A percentile compares a stretch with the other conserved stretches of the same genome.
Conservation (phyloP, 495 filamentous ascomycete species). For the Bombardia bombarda region DNA sequence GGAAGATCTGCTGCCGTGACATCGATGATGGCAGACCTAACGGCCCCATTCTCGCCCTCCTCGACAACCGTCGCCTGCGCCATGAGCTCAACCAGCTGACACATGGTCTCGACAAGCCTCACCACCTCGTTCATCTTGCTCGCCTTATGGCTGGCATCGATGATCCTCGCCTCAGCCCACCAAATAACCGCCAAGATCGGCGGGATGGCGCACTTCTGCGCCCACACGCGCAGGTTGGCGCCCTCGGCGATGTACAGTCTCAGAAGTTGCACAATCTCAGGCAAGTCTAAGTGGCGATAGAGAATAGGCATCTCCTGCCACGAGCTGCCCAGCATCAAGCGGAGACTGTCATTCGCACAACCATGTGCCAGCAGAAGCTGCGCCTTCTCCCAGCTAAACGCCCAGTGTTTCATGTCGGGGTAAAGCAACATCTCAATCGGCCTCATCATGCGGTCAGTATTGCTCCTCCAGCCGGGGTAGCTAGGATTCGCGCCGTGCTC, state of each 20-base stretch:
- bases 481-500: slow-evolving; percentile 7
- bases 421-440: not conserved
- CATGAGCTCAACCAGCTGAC: slow-evolving; percentile 7
- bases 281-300: not conserved
- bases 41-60: not conserved
- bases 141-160: not conserved
- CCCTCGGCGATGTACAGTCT: not conserved
- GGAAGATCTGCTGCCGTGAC: not conserved
- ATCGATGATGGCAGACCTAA: slow-evolving; percentile 7
- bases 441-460: not conserved
- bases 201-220: not conserved
- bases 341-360: not conserved
- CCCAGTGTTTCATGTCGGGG: not conserved
- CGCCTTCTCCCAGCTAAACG: slow-evolving; percentile 4
- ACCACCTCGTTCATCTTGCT: not conserved
- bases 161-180: not conserved
- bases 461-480: not conserved
- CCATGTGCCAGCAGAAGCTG: slow-evolving; percentile 1
- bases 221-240: slow-evolving; percentile 1
- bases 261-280: not conserved
- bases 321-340: not conserved
- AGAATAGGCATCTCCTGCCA: not conserved
- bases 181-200: slow-evolving; percentile 5
- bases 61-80: slow-evolving; percentile 8
- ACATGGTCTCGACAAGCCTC: not conserved